Base-by-base conservation (phyloP, 2,329 filamentous ascomycete species). In the Penicillium expansum region DNA sequence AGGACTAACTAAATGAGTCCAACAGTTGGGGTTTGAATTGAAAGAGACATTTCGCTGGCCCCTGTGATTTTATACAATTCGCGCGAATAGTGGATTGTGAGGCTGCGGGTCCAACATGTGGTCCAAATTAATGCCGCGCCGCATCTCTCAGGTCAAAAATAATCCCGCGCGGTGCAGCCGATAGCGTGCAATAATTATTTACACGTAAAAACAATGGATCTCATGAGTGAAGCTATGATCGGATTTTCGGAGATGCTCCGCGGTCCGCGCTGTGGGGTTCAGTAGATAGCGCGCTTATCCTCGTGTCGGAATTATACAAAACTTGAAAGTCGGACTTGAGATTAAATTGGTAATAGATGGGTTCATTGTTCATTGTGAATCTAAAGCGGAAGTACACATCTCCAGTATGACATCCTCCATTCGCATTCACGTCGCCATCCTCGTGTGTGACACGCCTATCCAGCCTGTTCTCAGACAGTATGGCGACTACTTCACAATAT, bases 401-500 rank as follows among this genome's bases (percentile, higher is more conserved):
- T 10, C 27, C 24, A 29, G 2, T 32, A 53, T 53, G 51, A 11
- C 24, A 27, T 7, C 18, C 16, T 14, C 30, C 11, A 41, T 33
- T 33, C 56, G 42, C 14, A 52, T 69, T 29, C 68, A 61, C 45
- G 50, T 68, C 22, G 67, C 69, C 2, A 52, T 72, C 16, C 58
- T 72, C 13, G 68, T 70, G 35, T 71, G 69, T 44, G 69, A 72
- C 55, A 68, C 67, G 1, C 68, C 69, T 2, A 63, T 71, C 11
- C 55, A 64, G 9, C 62, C 68, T 4, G 60, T 71, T 9, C 60
- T 66, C 16, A 63, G 57, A 8, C 61, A 55, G 0, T 72, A 72
- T 53, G 67, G 67, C 16, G 62, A 63, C 20, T 55, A 55, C 39
- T 51, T 38, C 13, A 8, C 37, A n/a, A 61, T 71, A n/a, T 71